Base-by-base conservation (phyloP, 2,329 filamentous ascomycete species). In the Fusarium pseudograminearum region DNA sequence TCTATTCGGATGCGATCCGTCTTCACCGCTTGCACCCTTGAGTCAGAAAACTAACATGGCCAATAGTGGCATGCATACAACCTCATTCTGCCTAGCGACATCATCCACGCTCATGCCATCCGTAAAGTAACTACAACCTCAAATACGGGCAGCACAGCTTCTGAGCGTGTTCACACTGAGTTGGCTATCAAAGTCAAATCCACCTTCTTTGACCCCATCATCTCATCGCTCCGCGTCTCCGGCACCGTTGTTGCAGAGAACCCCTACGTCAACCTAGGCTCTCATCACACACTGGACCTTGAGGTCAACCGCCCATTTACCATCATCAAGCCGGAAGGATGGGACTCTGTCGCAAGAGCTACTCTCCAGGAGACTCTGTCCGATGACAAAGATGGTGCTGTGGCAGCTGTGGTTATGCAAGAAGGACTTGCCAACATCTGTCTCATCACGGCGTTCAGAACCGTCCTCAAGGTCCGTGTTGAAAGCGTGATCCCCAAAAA, bases 401-500 rank as follows among this genome's bases (percentile, higher is more conserved):
- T 97, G 20, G 93, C 94, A 57, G 95, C 96, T 0, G 91, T 98
- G 1, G 92, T 98, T 26, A 95, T 99, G 91, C 93, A 97, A 74
- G 95, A 98, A 75, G 92, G 92, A 18, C 80, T 92, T 18, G 92
- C 93, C 60, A 93, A 94, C 78, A 92, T 96, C 69, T 95, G 92
- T 78, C 85, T 94, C 24, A 91, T 96, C 57, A 94, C 91, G 4
- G 90, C 93, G 76, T 90, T 91, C 78, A 91, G 93, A 72, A 95
- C 92, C 5, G 86, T 95, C 30, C 80, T 94, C 58, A 90, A 92
- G 72, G 77, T 79, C 50, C 76, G 78, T 26, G 76, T 96, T 33
- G 90, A 94, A 79, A 85, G 86, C 69, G 80, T 85, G 28, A 85
- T 93, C 54, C 88, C 91, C 36, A 86, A 89, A 79, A 92, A 94